Percentiles rank a stretch among this genome's conserved stretches.
Conservation (phyloP, 768 basidiomycete species). For the Hericium rajendrae region DNA sequence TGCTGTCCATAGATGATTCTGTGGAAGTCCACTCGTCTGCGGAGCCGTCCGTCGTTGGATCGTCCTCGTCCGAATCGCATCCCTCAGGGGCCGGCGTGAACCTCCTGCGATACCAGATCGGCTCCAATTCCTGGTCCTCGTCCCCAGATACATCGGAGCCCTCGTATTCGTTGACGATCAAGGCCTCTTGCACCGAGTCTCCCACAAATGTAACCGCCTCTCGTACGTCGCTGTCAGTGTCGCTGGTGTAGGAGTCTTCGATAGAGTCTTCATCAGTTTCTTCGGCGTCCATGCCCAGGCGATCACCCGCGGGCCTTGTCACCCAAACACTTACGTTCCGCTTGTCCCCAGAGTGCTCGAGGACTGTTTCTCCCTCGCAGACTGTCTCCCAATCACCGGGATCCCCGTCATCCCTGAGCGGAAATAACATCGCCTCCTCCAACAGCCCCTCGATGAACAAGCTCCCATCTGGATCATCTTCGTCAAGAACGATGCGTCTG, state of each 20-base stretch:
- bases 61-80: background rate
- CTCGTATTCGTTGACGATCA: background rate
- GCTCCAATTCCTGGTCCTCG: background rate
- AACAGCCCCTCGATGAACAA: conserved; percentile 18
- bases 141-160: background rate
- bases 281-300: background rate
- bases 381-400: background rate
- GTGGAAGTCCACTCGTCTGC: background rate
- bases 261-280: background rate
- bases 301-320: background rate
- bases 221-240: background rate
- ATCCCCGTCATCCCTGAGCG: background rate
- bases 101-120: background rate
- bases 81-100: too few species aligned
- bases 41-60: background rate
- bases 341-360: background rate
- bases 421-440: conserved; percentile 9
- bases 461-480: conserved; percentile 27
- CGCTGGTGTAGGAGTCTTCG: background rate
- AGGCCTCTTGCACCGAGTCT: background rate
- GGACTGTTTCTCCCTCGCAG: background rate
- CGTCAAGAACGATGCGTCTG: conserved; percentile 25
- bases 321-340: background rate
- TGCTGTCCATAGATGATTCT: background rate
- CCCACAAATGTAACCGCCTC: background rate